Conservation (phyloP, 495 filamentous ascomycete species). For the Podospora pseudopauciseta region DNA sequence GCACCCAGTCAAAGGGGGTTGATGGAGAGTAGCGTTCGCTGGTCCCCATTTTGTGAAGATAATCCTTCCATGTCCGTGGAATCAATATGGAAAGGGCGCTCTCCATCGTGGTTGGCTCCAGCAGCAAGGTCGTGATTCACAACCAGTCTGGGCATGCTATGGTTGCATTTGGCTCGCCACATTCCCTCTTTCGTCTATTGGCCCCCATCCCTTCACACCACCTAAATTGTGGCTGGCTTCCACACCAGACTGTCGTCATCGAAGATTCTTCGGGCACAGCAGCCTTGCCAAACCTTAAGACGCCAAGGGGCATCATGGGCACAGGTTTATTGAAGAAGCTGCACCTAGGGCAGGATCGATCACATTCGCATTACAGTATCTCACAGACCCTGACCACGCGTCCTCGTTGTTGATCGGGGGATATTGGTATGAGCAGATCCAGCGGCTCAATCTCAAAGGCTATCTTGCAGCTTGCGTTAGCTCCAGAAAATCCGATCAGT, state of each 20-base stretch:
- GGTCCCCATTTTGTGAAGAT: neutral
- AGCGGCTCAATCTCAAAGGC: neutral
- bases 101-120: neutral
- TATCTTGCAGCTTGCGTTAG: conserved; percentile 4
- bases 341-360: neutral
- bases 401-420: neutral
- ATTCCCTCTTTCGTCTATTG: neutral
- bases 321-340: neutral
- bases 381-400: neutral
- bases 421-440: neutral
- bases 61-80: neutral
- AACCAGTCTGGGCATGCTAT: neutral
- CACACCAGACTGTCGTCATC: neutral
- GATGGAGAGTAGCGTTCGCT: neutral
- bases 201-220: neutral
- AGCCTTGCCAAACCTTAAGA: neutral
- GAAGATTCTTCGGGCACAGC: neutral
- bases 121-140: neutral
- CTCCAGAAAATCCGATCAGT: neutral
- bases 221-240: neutral
- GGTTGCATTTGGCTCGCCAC: neutral
- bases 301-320: neutral
- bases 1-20: neutral
- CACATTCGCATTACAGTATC: neutral
- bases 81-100: neutral